These are phyloP conservation scores for Ophiostoma sp. DNA, from an alignment of 2,329 filamentous ascomycete species.

Conservation along the genomic window DNA sequence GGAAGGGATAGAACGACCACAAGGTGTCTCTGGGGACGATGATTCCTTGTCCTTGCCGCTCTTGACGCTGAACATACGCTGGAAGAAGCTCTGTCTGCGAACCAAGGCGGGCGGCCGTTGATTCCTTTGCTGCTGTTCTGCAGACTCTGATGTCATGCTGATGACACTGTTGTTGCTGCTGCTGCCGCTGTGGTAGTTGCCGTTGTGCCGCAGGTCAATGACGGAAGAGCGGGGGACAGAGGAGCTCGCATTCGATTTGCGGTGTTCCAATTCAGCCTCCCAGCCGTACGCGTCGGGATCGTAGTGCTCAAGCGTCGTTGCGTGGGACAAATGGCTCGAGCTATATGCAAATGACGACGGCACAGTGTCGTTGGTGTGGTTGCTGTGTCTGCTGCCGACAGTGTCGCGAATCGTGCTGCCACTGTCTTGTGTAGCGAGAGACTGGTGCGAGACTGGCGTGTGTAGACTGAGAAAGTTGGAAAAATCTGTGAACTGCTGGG, in stretches of 20 bases:
- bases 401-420: constrained; percentile 5
- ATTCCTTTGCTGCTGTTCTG: neutral
- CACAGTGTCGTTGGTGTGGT: neutral
- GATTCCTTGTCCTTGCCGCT: neutral
- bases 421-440: constrained; percentile 8
- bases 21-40: neutral
- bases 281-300: constrained; percentile 48
- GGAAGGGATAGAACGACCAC: neutral
- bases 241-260: constrained; percentile 25
- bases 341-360: neutral
- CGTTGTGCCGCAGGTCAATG: constrained; percentile 24
- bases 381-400: constrained; percentile 5
- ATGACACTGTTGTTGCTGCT: constrained; percentile 16
- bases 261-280: constrained; percentile 46
- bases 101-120: constrained; percentile 28
- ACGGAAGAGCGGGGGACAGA: neutral
- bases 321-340: neutral
- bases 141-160: constrained; percentile 29
- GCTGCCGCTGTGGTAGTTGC: constrained; percentile 12
- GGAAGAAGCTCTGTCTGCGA: constrained; percentile 37
- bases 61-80: constrained; percentile 37
- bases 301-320: constrained; percentile 29
- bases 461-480: constrained; percentile 36
- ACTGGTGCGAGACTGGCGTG: neutral
- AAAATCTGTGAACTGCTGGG: constrained; percentile 32